Evolutionary conservation across 768 basidiomycete genomes (phyloP), one percentile per base, ranked within the genome.

Genomic region (Russula sp.): DNA sequence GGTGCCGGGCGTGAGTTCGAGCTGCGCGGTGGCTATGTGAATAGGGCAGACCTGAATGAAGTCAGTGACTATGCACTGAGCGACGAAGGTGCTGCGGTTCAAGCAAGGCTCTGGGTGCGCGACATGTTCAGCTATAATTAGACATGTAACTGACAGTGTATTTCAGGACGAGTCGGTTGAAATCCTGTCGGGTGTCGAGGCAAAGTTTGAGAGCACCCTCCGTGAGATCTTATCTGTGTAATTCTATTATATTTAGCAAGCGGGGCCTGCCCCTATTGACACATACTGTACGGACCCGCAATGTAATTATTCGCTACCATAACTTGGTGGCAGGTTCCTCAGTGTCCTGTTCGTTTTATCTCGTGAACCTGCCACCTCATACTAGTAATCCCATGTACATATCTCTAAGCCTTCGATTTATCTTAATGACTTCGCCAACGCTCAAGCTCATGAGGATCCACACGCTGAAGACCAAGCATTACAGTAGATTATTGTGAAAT

Each of bases 21-120:
- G 20, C 24, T 61, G 22, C 59, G 64, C 9, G 64, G 64, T 1
- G 59, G 6, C 13, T 65, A 65, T 24, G 59, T 57, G 59, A 61
- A 5, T 34, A 61, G 44, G 8, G 54, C 54, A 30, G 22, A 56
- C 5, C n/a, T 65, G 34, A 11, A 57, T 38, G 59, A 65, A 44
- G 64, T 61, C 24, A 65, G 64, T 20, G 64, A 65, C 26, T 65
- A 61, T 20, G 64, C 22, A 13, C 22, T 65, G 64, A 65, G 64
- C 32, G 64, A 65, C n/a, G 64, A 65, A 49, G 64, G 64, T 18
- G 54, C 54, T 9, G 38, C 24, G 0, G 48, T 48, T 4, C 64
- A 65, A 46, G 46, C 48, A 40, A 59, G 59, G 8, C 16, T 65
- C 48, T 65, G 64, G 64, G 64, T 65, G 40, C 38, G 64, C n/a